Evolutionary conservation across 2,329 filamentous ascomycete genomes (phyloP).

Genomic region (Penicillium sp.): DNA sequence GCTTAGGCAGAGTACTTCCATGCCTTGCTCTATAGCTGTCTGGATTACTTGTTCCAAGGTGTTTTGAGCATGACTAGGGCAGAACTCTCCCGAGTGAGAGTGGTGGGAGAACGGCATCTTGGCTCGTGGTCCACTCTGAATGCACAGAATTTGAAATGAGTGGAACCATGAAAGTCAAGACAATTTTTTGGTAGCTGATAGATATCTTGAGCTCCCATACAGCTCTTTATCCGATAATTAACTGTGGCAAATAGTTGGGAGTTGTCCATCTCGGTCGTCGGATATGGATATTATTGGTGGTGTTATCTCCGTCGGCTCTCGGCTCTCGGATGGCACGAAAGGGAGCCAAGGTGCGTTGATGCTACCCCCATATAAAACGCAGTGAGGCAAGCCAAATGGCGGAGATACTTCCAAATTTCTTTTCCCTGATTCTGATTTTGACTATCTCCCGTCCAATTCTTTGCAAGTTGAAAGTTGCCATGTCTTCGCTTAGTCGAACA

Average conservation of each 20-base stretch:
- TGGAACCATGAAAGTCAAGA: background rate
- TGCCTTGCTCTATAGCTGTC: background rate
- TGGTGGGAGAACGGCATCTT: background rate
- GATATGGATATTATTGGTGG: background rate
- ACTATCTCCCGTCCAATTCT: background rate
- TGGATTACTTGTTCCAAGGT: background rate
- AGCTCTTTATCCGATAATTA: background rate
- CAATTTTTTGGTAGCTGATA: background rate
- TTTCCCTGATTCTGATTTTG: background rate
- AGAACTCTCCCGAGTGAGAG: background rate
- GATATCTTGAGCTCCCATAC: background rate
- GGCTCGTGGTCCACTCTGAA: background rate
- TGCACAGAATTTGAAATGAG: background rate
- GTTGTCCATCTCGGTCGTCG: background rate
- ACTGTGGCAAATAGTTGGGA: background rate
- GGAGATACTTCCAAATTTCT: background rate
- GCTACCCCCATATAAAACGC: background rate
- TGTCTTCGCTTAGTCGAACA: background rate
- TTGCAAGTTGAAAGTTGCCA: background rate
- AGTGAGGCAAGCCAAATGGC: background rate
- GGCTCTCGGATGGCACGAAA: background rate
- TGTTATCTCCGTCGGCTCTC: background rate
- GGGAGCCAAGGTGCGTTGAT: background rate
- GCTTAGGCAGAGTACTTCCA: background rate
- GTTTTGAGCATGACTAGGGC: background rate